Evolutionary conservation across 179 eudicot genomes (phyloP).

Genomic region (Gypsophila paniculata): DNA sequence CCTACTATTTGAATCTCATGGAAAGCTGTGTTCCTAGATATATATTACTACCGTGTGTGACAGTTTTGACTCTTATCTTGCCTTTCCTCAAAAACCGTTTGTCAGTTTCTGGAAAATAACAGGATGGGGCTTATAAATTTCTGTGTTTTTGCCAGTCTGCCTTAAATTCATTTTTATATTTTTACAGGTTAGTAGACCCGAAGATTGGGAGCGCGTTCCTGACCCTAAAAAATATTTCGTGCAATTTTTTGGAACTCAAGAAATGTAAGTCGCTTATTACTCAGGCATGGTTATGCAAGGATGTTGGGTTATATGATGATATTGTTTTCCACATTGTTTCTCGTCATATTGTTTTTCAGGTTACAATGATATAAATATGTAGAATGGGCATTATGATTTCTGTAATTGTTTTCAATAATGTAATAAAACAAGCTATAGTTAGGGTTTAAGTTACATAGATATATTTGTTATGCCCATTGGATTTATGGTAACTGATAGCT

Average conservation of each 20-base stretch:
- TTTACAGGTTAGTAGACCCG: constrained; percentile 82
- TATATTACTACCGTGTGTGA: background rate
- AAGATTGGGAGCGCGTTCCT: constrained; percentile 69
- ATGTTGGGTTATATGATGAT: constrained; percentile 17
- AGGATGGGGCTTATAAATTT: background rate
- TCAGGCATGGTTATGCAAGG: constrained; percentile 9
- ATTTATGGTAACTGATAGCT: background rate
- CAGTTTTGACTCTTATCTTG: background rate
- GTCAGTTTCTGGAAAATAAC: background rate
- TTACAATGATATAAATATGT: constrained; percentile 2
- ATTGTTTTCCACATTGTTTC: background rate
- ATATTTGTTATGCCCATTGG: background rate
- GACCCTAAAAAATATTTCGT: constrained; percentile 90
- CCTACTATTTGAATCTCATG: background rate
- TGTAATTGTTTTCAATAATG: constrained; percentile 14
- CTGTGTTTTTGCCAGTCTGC: constrained; percentile 10
- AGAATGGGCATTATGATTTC: background rate
- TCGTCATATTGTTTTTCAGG: too few relatives aligned
- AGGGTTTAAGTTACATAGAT: background rate
- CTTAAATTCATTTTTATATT: constrained; percentile 17
- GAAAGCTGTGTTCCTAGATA: background rate
- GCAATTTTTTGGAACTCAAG: constrained; percentile 82
- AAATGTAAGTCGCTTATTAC: constrained; percentile 66
- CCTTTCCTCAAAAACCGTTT: background rate
- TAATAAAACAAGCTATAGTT: background rate